Evolutionary conservation across 495 filamentous ascomycete genomes (phyloP), one percentile per base, ranked within the genome.

Genomic region (Gamarada debralockiae): DNA sequence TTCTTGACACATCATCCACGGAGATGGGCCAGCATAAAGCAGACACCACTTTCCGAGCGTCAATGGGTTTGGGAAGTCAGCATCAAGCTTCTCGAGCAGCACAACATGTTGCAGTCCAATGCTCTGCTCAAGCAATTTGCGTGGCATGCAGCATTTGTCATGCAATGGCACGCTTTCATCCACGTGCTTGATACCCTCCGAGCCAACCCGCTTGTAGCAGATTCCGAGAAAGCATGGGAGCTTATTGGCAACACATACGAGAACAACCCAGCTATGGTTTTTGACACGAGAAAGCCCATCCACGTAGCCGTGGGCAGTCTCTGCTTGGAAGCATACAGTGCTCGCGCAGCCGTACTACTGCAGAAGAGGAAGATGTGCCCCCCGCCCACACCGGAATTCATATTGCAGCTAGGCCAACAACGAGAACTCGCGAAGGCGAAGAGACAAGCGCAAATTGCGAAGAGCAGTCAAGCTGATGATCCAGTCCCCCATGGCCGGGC

Each of bases 211-310:
- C 78, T 75, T 29, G 75, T 67, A 15, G 60, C 65, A 20, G 72
- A 86, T 10, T 85, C 86, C 2, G 86, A 92, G 52, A 80, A 90
- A 7, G 89, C 86, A 1, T 97, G 92, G 92, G 65, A 69, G 12
- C 85, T 87, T 0, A 74, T 96, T 18, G 80, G 81, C 42, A 65
- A 68, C 0, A 70, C 83, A 1, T 87, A 59, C 34, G 36, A 57
- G 27, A 62, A 62, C 24, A 65, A 56, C 29, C 52, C 58, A 27
- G 62, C 48, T 13, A 65, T 70, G 56, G 14, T 68, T 9, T 53
- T 60, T 4, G 50, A 59, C 47, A 62, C 44, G 34, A 62, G 54
- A 34, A 66, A 61, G 34, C 63, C 64, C 5, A 67, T 68, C 29
- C 49, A 56, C 37, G 49, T 63, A 22, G 67, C 67, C 12, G 61